These are phyloP conservation scores for Podospora sp. DNA, from an alignment of 495 filamentous ascomycete genomes.

Conservation along the genomic window DNA sequence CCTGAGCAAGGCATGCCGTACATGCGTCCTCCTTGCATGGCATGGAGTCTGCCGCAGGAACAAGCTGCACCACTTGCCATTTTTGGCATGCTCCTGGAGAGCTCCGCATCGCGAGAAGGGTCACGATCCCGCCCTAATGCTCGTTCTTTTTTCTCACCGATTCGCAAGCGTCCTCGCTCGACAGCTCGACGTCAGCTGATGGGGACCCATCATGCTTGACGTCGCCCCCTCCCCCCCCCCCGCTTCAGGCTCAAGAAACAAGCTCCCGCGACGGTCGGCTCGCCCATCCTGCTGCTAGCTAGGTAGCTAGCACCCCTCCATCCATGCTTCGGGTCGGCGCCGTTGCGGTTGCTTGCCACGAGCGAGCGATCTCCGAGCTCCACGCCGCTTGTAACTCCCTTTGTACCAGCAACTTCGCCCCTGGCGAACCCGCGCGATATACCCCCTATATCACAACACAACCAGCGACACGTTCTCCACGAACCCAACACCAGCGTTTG, in stretches of 20 bases:
- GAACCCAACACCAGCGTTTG: not conserved
- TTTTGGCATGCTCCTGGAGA: constrained; percentile 27
- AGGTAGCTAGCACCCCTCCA: not conserved
- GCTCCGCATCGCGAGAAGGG: constrained; percentile 18
- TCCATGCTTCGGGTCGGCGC: not conserved
- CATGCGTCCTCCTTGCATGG: constrained; percentile 25
- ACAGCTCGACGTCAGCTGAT: not conserved
- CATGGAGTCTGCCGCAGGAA: constrained; percentile 30
- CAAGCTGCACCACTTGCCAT: constrained; percentile 21
- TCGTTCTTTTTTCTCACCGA: constrained; percentile 8
- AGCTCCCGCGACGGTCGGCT: constrained; percentile 1
- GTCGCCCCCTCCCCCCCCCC: not conserved
- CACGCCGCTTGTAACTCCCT: not conserved
- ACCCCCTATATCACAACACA: constrained; percentile 21
- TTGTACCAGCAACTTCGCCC: not conserved
- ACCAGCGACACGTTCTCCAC: not conserved
- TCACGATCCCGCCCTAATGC: not conserved
- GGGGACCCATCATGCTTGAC: not conserved
- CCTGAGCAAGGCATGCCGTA: constrained; percentile 22
- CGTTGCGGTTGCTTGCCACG: not conserved
- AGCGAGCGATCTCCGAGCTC: not conserved
- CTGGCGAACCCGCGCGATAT: not conserved
- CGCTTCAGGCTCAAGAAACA: constrained; percentile 13
- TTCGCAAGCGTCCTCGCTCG: constrained; percentile 4
- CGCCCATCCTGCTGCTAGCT: no score